Evolutionary conservation across 306 rosid genomes (phyloP), one percentile per base, ranked within the genome.

Genomic region (Acacia crassicarpa): DNA sequence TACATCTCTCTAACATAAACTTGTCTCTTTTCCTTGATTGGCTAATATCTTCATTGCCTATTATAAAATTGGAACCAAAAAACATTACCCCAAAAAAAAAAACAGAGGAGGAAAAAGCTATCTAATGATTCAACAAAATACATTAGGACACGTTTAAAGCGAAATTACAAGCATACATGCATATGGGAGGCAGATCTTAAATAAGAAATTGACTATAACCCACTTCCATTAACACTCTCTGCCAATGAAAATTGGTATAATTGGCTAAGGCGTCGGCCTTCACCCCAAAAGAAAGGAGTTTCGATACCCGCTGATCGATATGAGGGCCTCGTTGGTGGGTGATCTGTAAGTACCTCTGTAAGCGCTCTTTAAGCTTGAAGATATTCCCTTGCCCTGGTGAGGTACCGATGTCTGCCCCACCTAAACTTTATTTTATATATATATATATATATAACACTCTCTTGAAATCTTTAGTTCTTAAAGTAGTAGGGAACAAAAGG

Each of bases 21-120:
- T 88, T 71, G 76, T 88, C 87, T 77, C 84, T 90, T 74, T 85
- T 83, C 70, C 79, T 85, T 76, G 27, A 43, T 70, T 83, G 88
- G 83, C 81, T 83, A 25, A 49, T 68, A 78, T 87, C 84, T 63
- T 85, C 89, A 83, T 73, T 85, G 22, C 91, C 97, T 93, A 83
- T 58, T 48, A 74, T 73, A 40, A 76, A 82, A 86, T 53, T 83
- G 70, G 62, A 86, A 66, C 46, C 9, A 61, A 25, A 25, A 61
- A 70, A 72, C 3, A 76, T 88, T 82, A 14, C 27, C n/a, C n/a
- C n/a, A n/a, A n/a, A n/a, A 6, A 67, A 43, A 79, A 22, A 25
- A 67, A 33, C 32, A 67, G 17, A 0, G 65, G 7, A 15, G 7
- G 16, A 6, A 6, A 65, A 65, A 16, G 75, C 51, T 63, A 72